Conservation (phyloP, 371 early-diverging fungal genomes). For the Thermomucor indicae-seudaticae region DNA sequence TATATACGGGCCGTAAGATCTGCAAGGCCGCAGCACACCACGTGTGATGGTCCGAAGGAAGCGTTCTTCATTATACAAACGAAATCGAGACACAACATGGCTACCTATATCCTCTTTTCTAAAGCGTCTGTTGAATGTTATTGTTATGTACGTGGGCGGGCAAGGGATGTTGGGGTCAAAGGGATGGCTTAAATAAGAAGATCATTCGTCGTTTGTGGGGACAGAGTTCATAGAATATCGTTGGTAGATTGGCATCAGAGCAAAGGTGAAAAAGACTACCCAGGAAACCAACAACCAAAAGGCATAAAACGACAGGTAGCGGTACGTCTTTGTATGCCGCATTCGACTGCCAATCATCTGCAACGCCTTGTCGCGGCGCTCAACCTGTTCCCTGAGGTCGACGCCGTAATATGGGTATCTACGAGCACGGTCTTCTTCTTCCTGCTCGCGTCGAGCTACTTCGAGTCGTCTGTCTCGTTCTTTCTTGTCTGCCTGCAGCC, state of each 20-base stretch:
- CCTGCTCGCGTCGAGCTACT: conserved; percentile 19
- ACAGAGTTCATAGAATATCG: too few relatives aligned
- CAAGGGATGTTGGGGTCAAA: too few relatives aligned
- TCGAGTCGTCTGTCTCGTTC: conserved; percentile 33
- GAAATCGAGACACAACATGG: too few relatives aligned
- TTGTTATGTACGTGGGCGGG: too few relatives aligned
- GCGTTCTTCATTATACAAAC: too few relatives aligned
- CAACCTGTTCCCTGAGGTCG: conserved; percentile 8
- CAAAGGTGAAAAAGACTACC: conserved; percentile 41
- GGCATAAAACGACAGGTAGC: conserved; percentile 19
- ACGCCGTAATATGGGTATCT: conserved; percentile 15
- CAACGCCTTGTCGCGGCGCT: conserved; percentile 10
- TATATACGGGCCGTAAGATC: too few relatives aligned
- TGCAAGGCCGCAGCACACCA: too few relatives aligned
- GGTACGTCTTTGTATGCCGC: conserved; percentile 17
- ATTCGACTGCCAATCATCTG: conserved; percentile 27
- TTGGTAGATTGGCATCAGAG: conserved; percentile 43
- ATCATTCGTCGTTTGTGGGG: too few relatives aligned
- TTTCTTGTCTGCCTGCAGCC: conserved; percentile 32
- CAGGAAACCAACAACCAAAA: conserved; percentile 40
- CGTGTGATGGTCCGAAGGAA: too few relatives aligned
- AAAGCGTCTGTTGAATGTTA: too few relatives aligned
- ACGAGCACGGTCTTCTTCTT: conserved; percentile 15
- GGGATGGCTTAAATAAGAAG: too few relatives aligned
- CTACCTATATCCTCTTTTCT: too few relatives aligned